Evolutionary conservation across 495 filamentous ascomycete species (phyloP).

Genomic region (Penicillium longicatenatum): DNA sequence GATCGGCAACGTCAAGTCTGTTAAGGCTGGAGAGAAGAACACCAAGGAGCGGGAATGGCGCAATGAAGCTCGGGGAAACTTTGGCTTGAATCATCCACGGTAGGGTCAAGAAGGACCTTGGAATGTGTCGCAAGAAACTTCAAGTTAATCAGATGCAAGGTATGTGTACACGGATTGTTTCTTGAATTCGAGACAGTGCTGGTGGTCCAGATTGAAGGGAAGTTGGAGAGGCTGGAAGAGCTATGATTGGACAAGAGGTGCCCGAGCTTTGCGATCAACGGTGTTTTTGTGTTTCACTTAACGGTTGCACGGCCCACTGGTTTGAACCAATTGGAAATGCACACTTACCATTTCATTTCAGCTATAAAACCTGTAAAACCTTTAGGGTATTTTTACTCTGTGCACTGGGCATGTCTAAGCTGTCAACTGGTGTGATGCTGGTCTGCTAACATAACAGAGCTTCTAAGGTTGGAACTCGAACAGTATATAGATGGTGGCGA

Average conservation of each 20-base stretch:
- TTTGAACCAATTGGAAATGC: slow-evolving; percentile 3
- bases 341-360: neutral
- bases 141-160: neutral
- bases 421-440: too few relatives aligned
- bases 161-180: neutral
- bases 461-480: too few relatives aligned
- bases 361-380: neutral
- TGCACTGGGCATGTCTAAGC: too few relatives aligned
- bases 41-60: slow-evolving; percentile 10
- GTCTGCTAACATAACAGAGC: too few relatives aligned
- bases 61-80: slow-evolving; percentile 14
- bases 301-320: slow-evolving; percentile 6
- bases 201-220: slow-evolving; percentile 8
- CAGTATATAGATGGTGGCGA: neutral
- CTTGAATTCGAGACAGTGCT: neutral
- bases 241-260: slow-evolving; percentile 25
- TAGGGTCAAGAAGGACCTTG: neutral
- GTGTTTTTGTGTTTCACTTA: slow-evolving; percentile 17
- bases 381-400: too few relatives aligned
- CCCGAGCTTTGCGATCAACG: slow-evolving; percentile 25
- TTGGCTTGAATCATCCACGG: neutral
- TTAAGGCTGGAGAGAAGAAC: slow-evolving; percentile 1
- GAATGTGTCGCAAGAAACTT: neutral
- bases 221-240: slow-evolving; percentile 28
- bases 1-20: neutral